A percentile compares a stretch with the other conserved stretches of the same genome.
Conservation (phyloP, 768 basidiomycete species). For the Megacollybia marginata region DNA sequence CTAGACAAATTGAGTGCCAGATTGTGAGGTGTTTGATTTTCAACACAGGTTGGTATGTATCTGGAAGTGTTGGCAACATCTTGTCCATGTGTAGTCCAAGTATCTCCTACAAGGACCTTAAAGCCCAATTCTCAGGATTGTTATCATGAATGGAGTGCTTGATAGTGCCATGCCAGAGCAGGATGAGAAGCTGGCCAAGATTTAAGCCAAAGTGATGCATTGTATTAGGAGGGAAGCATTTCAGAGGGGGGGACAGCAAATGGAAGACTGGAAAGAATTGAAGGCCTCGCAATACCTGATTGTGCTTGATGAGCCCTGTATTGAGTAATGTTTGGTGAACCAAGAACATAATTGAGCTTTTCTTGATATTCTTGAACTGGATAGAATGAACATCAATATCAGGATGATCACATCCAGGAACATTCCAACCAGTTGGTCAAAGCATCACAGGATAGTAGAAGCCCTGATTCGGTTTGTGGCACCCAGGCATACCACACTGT, state of each 20-base stretch:
- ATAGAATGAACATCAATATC: not conserved
- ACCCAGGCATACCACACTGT: not conserved
- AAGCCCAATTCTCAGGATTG: slow-evolving; percentile 18
- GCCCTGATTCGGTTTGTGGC: not conserved
- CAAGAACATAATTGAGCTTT: not conserved
- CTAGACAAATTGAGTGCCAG: slow-evolving; percentile 21
- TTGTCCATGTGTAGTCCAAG: slow-evolving; percentile 12
- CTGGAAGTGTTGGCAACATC: slow-evolving; percentile 1
- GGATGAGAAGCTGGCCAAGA: slow-evolving; percentile 4
- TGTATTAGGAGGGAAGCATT: slow-evolving; percentile 1
- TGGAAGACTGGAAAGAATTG: not conserved
- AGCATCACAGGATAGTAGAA: not conserved
- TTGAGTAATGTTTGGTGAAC: not conserved
- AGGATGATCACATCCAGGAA: not conserved
- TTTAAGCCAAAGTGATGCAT: slow-evolving; percentile 8
- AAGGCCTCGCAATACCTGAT: not conserved
- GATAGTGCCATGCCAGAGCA: slow-evolving; percentile 10
- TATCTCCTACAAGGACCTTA: slow-evolving; percentile 9
- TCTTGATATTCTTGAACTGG: not conserved
- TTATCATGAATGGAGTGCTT: not conserved
- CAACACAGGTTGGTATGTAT: slow-evolving; percentile 12
- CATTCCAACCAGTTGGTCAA: not conserved
- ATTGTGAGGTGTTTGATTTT: slow-evolving; percentile 19
- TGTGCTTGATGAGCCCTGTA: not conserved
- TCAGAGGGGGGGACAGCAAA: slow-evolving; percentile 2